Percentiles rank a stretch among this genome's conserved stretches.
These are phyloP conservation scores for Curvularia lunata DNA, from an alignment of 2,329 filamentous ascomycete species.

Conservation along the genomic window DNA sequence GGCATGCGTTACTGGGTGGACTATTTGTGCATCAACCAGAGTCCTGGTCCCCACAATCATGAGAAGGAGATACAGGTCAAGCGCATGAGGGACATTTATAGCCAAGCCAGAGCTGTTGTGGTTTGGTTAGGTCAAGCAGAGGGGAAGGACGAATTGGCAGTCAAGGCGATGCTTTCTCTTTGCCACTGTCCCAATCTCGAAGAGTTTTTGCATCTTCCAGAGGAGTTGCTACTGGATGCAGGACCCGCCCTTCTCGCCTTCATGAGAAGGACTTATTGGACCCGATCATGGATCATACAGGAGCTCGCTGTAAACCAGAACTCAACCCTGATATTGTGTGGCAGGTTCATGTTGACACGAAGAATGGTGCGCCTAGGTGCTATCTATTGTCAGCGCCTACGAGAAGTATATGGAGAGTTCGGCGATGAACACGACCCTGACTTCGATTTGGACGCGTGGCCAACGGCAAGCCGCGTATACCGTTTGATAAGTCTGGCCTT, in stretches of 20 bases:
- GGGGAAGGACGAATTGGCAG: not conserved
- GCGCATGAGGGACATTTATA: not conserved
- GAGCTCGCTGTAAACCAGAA: not conserved
- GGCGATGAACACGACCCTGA: too few species aligned
- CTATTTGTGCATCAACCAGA: not conserved
- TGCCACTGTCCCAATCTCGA: not conserved
- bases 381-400: not conserved
- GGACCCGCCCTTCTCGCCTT: not conserved
- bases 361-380: not conserved
- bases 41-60: too few species aligned
- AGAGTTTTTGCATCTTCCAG: not conserved
- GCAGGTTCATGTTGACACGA: not conserved
- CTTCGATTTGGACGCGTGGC: not conserved
- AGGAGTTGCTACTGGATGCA: too few species aligned
- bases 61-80: not conserved
- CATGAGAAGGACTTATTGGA: not conserved
- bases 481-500: not conserved
- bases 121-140: not conserved
- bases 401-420: not conserved
- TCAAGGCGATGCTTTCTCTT: not conserved
- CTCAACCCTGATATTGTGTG: not conserved
- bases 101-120: not conserved
- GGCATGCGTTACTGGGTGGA: conserved; percentile 2
- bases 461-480: not conserved
- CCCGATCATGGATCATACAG: not conserved